These are phyloP conservation scores for Leucocoprinus leucothites DNA, from an alignment of 768 basidiomycete genomes.

Conservation along the genomic window DNA sequence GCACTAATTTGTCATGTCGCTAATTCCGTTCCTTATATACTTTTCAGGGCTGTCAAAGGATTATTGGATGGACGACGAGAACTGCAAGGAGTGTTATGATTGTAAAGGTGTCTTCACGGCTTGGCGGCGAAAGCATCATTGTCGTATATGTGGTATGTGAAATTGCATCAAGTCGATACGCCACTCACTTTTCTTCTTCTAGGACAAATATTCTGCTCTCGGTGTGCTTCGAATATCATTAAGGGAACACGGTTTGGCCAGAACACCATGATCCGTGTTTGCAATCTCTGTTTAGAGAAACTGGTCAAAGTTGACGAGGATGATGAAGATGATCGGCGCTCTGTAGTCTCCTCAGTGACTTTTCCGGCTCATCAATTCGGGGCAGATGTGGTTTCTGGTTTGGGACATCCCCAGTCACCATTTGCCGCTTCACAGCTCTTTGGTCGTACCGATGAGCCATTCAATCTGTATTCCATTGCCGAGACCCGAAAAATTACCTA, in stretches of 20 bases:
- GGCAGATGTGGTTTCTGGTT: constrained; percentile 31
- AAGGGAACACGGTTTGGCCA: constrained; percentile 92
- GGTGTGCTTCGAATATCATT: constrained; percentile 96
- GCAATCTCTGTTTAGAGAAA: constrained; percentile 93
- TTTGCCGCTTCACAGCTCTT: constrained; percentile 87
- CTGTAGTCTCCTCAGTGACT: constrained; percentile 69
- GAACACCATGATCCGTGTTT: constrained; percentile 93
- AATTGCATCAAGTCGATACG: not conserved
- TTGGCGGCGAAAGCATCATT: constrained; percentile 96
- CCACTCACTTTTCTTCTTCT: not conserved
- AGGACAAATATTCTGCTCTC: constrained; percentile 97
- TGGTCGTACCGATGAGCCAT: constrained; percentile 72
- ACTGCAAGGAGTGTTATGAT: constrained; percentile 93
- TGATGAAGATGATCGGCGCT: constrained; percentile 86
- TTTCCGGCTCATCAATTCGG: constrained; percentile 81
- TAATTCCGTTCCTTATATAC: constrained; percentile 7
- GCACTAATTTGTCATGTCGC: constrained; percentile 6
- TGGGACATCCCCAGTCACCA: constrained; percentile 67
- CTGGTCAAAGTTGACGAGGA: constrained; percentile 85
- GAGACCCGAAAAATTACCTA: constrained; percentile 60
- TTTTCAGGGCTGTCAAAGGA: constrained; percentile 77
- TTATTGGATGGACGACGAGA: constrained; percentile 99
- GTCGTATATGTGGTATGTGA: constrained; percentile 86
- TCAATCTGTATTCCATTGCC: constrained; percentile 79
- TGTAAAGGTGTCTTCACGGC: constrained; percentile 93